These are phyloP conservation scores for Trichocladium antarcticum DNA, from an alignment of 495 filamentous ascomycete species.

Conservation along the genomic window DNA sequence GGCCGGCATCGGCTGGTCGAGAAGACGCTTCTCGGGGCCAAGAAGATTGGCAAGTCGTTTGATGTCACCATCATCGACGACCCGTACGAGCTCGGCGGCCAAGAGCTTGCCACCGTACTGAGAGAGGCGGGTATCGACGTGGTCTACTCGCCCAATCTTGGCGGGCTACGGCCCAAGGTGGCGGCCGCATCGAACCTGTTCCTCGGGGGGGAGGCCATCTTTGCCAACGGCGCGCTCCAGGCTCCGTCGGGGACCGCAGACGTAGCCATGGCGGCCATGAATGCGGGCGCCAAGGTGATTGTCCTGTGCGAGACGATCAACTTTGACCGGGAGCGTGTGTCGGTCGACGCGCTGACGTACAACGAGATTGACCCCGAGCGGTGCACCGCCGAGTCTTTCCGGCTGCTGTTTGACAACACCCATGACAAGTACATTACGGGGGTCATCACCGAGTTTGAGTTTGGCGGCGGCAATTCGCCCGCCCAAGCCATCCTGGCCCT, in stretches of 20 bases:
- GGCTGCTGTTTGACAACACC: slow-evolving; percentile 89
- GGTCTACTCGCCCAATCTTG: slow-evolving; percentile 64
- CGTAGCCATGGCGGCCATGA: slow-evolving; percentile 76
- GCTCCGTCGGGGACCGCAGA: slow-evolving; percentile 78
- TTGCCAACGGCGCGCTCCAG: slow-evolving; percentile 80
- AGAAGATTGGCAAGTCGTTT: slow-evolving; percentile 50
- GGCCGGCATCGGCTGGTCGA: slow-evolving; percentile 79
- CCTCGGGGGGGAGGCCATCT: slow-evolving; percentile 80
- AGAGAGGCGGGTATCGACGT: slow-evolving; percentile 58
- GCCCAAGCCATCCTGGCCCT: slow-evolving; percentile 64
- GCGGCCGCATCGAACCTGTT: slow-evolving; percentile 68
- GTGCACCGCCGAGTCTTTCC: slow-evolving; percentile 50
- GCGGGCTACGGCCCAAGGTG: slow-evolving; percentile 60
- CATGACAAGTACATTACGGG: slow-evolving; percentile 79
- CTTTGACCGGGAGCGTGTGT: slow-evolving; percentile 74
- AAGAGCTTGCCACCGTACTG: slow-evolving; percentile 58
- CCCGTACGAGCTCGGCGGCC: slow-evolving; percentile 64
- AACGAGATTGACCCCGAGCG: slow-evolving; percentile 72
- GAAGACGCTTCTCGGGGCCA: slow-evolving; percentile 62
- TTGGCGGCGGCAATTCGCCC: slow-evolving; percentile 55
- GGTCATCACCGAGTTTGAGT: slow-evolving; percentile 74
- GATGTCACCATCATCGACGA: slow-evolving; percentile 76
- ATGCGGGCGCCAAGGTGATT: slow-evolving; percentile 64
- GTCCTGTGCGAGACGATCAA: slow-evolving; percentile 93
- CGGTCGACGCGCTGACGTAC: slow-evolving; percentile 79